These are phyloP conservation scores for Tuber microsphaerosporum DNA, from an alignment of 495 filamentous ascomycete genomes.

Conservation along the genomic window DNA sequence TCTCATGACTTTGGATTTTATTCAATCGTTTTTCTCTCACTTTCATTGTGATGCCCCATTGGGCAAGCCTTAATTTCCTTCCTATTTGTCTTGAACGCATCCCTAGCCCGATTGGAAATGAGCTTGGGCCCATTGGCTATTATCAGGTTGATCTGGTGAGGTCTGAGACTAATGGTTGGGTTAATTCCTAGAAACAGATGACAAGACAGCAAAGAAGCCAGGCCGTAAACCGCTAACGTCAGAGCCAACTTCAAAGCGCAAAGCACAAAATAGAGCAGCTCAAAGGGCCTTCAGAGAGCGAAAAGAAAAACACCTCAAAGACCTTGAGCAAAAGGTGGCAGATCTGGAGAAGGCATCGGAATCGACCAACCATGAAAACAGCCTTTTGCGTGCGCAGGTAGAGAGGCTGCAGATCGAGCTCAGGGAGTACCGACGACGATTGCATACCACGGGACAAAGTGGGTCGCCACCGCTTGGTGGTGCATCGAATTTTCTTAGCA, in stretches of 20 bases:
- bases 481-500: slow-evolving; percentile 33
- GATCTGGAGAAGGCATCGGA: slow-evolving; percentile 86
- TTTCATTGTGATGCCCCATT: slow-evolving; percentile 1
- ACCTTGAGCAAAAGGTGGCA: slow-evolving; percentile 87
- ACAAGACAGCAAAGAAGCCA: slow-evolving; percentile 79
- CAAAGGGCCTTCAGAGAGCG: slow-evolving; percentile 95
- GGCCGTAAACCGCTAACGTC: slow-evolving; percentile 91
- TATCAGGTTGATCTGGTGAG: not conserved
- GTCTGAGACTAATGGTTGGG: slow-evolving; percentile 23
- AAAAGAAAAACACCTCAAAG: slow-evolving; percentile 95
- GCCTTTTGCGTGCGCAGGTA: slow-evolving; percentile 72
- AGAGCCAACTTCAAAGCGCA: slow-evolving; percentile 95
- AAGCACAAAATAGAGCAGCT: slow-evolving; percentile 94
- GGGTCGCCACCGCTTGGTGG: slow-evolving; percentile 15
- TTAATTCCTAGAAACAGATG: slow-evolving; percentile 46
- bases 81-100: not conserved
- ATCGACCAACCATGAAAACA: slow-evolving; percentile 76
- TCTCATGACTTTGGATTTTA: not conserved
- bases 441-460: slow-evolving; percentile 28
- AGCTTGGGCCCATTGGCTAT: not conserved
- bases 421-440: slow-evolving; percentile 58
- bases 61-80: not conserved
- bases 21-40: not conserved
- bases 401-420: slow-evolving; percentile 80
- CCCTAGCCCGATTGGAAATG: not conserved